Base-by-base conservation (phyloP, 164 flowering plant genomes). In the Nymphaea colorata region DNA sequence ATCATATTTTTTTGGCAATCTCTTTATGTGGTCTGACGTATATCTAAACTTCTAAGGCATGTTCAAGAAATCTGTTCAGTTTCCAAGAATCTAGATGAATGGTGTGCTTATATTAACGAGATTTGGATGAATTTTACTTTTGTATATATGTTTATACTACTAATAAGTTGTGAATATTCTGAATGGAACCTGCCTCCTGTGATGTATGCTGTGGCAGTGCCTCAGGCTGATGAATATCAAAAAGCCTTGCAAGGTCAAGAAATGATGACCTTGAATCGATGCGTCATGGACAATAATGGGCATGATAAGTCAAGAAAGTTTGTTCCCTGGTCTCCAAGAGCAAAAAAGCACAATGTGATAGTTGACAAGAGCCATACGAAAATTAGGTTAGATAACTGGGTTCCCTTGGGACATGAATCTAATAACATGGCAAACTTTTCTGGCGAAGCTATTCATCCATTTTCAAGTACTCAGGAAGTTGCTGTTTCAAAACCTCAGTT, bases 231-330 rank as follows among this genome's bases (percentile, higher is more conserved):
- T 59, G 64, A 64, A 61, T 74, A 60, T 51, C 43, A 65, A 17
- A 71, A 71, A 84, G 87, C 80, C 81, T 82, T 79, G 68, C 87
- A 81, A 81, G 83, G 85, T 86, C 87, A 86, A 81, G 86, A 78
- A 80, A 59, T 25, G 12, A 64, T 53, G 63, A 67, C 68, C 62
- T 45, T 17, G 14, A 60, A 73, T 61, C 64, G 43, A 66, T 17
- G 42, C 66, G 44, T 60, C 61, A 5, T 64, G 41, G 44, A 47
- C 44, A 57, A 60, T 59, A 44, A 69, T 25, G 67, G 61, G 36
- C 70, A 57, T 6, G 74, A 64, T 65, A 69, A 18, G 70, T 62
- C 43, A n/a, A 61, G 44, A 36, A 70, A 66, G 65, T 53, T 63
- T 17, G 64, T 62, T 5, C 41, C 66, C 4, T 63, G 65, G 44